Evolutionary conservation across 371 early-diverging fungal genomes (phyloP), one percentile per base, ranked within the genome.

Genomic region (Chytridium lagenaria): DNA sequence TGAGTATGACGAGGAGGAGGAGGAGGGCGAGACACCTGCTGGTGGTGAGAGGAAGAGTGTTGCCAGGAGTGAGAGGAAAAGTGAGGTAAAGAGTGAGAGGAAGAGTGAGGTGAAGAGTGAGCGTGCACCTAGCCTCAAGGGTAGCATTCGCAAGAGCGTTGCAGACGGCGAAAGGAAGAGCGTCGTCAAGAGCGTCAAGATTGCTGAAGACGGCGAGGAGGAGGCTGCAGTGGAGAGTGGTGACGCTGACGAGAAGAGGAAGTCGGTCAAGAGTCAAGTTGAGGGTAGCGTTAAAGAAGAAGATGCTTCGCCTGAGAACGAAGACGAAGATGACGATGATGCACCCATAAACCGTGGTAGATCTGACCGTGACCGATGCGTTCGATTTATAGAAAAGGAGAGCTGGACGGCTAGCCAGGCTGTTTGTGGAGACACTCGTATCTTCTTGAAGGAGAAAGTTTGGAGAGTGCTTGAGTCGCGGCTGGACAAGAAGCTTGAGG

Each of bases 401-500:
- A 38, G 61, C 64, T 57, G 34, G 50, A 40, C 49, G 3, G 52
- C 49, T 1, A 65, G 12, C 19, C 39, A 71, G 3, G 73, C 72
- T 19, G 39, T 50, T 26, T 76, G 69, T 50, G 77, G 77, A 38
- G 65, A 72, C 31, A 38, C 72, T 3, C 34, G 77, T 15, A 38
- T 76, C n/a, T 76, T 76, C 59, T 34, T 76, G n/a, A 51, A 66
- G 10, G 77, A 76, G 50, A 10, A 15, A 15, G 15, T 52, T 10
- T 76, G 72, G 72, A 68, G 77, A 38, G 3, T 15, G 12, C 50
- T 72, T 16, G 77, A 76, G 50, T 40, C 52, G 12, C 1, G 67
- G 38, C 59, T 71, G 22, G 77, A 76, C 50, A 64, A 23, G 28
- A 19, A 63, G 39, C 22, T 19, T 2, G 52, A 50, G 22, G 59